Percentiles rank a stretch among this genome's conserved stretches.
Evolutionary conservation across 2,329 filamentous ascomycete genomes (phyloP).

Genomic region (Eutypella sp.): DNA sequence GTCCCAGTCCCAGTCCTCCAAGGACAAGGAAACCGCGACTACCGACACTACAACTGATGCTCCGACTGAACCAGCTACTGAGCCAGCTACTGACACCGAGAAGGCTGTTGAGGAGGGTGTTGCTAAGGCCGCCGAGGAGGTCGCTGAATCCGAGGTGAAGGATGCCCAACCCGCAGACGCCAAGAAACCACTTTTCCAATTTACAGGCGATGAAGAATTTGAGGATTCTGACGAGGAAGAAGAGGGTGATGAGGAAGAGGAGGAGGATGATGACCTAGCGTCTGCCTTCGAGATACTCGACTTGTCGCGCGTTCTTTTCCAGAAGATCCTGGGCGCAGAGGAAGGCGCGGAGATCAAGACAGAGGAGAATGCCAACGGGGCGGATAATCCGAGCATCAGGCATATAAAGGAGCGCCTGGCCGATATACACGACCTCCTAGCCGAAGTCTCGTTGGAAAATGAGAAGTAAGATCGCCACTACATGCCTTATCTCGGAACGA

Average conservation of each 20-base stretch:
- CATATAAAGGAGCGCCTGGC: conserved; percentile 81
- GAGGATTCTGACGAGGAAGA: conserved; percentile 75
- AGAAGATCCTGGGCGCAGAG: conserved; percentile 46
- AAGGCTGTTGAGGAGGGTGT: conserved; percentile 43
- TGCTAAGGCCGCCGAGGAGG: conserved; percentile 38
- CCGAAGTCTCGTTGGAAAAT: conserved; percentile 95
- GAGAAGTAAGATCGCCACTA: conserved; percentile 57
- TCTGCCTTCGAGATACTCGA: conserved; percentile 83
- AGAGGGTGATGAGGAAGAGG: conserved; percentile 41
- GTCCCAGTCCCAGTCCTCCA: conserved; percentile 32
- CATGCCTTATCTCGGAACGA: too few relatives aligned
- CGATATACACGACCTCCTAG: conserved; percentile 89
- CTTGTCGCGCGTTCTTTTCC: conserved; percentile 63
- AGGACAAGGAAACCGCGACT: conserved; percentile 27
- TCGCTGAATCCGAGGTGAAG: conserved; percentile 34
- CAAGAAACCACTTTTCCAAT: conserved; percentile 82
- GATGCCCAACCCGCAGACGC: conserved; percentile 33
- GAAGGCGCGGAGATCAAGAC: conserved; percentile 29
- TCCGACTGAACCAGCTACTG: conserved; percentile 32
- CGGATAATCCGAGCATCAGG: conserved; percentile 37
- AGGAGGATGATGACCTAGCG: conserved; percentile 65
- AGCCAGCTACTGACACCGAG: conserved; percentile 34
- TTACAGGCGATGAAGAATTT: conserved; percentile 91
- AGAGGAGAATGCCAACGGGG: conserved; percentile 32
- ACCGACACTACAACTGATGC: conserved; percentile 35